Percentiles rank a stretch among this genome's conserved stretches.
phyloP scores from a whole-genome alignment of 306 rosid genomes.

The Coriaria nepalensis region DNA sequence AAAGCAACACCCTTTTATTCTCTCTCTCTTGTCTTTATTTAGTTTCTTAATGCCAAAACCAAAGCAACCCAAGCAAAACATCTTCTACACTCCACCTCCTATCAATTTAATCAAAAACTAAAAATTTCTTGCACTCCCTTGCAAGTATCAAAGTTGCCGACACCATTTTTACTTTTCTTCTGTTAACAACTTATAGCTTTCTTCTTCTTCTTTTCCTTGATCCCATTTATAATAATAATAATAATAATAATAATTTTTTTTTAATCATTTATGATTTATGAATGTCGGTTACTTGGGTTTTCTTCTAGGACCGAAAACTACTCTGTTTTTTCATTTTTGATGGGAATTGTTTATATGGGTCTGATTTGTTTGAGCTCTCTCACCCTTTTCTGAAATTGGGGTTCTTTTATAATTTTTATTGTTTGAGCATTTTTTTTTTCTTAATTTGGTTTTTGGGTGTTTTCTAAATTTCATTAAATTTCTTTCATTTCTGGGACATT shows the following conservation, averaged over 20 bases:
- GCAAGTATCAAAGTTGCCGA: constrained; percentile 35
- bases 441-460: constrained; percentile 12
- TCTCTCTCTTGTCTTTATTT: constrained; percentile 14
- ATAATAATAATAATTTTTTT: background rate
- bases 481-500: constrained; percentile 2
- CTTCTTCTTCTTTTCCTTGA: constrained; percentile 19
- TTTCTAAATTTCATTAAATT: constrained; percentile 4
- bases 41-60: constrained; percentile 16
- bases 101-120: background rate
- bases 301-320: constrained; percentile 15
- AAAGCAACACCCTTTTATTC: constrained; percentile 28
- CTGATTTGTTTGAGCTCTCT: constrained; percentile 13
- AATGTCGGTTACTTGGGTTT: constrained; percentile 29
- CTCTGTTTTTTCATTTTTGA: constrained; percentile 14
- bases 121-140: constrained; percentile 42
- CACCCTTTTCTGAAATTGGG: constrained; percentile 12
- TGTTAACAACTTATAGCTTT: constrained; percentile 37
- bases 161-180: constrained; percentile 30
- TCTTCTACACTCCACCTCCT: constrained; percentile 27
- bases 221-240: background rate
- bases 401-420: background rate
- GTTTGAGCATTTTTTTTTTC: no score
- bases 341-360: no score
- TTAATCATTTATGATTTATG: constrained; percentile 4
- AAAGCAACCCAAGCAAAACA: constrained; percentile 64